Evolutionary conservation across 805 yeast species (phyloP), one percentile per base, ranked within the genome.

Genomic region (Spencermartinsiella europaea): DNA sequence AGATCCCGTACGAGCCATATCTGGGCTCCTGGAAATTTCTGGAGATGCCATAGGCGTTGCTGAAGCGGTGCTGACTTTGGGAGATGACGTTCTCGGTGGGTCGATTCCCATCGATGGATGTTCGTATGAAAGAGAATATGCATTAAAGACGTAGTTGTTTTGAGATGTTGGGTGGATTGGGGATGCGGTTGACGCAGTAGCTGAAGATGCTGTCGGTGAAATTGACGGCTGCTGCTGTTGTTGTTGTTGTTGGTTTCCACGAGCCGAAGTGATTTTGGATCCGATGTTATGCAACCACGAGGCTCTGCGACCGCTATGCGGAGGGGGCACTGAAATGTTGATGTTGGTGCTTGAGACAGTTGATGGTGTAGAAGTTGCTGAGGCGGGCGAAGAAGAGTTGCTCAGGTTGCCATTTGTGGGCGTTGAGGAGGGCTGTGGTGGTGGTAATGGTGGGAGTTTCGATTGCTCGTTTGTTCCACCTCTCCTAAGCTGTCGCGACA

Each of bases 21-120:
- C 48, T n/a, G 34, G 27, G 17, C 34, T 38, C 34, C 43, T 37
- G 4, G 44, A 15, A n/a, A 20, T 17, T 21, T 44, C 38, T 42
- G 46, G 46, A 36, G 36, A 21, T 5, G 34, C 35, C 20, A 33
- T 38, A 1, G 31, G 31, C 10, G 31, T 25, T 7, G 47, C 50
- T 5, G 37, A 21, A 8, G 45, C 52, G 16, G 54, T 40, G 40
- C 46, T 43, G 36, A 52, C 22, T 21, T 52, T 47, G 1, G 56
- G 56, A 2, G 56, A 52, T 0, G 51, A 42, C 4, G 45, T 38
- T 33, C 34, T 40, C 27, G 40, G 44, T n/a, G 34, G 39, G 48
- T 27, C 20, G 17, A 40, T 34, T 8, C 8, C 33, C 38, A 46
- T 21, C 17, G 45, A 31, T 19, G 38, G 38, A n/a, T 22, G 16